A percentile compares a stretch with the other conserved stretches of the same genome.
These are phyloP conservation scores for Fusarium nygamai DNA, from an alignment of 2,329 filamentous ascomycete genomes.

Conservation along the genomic window DNA sequence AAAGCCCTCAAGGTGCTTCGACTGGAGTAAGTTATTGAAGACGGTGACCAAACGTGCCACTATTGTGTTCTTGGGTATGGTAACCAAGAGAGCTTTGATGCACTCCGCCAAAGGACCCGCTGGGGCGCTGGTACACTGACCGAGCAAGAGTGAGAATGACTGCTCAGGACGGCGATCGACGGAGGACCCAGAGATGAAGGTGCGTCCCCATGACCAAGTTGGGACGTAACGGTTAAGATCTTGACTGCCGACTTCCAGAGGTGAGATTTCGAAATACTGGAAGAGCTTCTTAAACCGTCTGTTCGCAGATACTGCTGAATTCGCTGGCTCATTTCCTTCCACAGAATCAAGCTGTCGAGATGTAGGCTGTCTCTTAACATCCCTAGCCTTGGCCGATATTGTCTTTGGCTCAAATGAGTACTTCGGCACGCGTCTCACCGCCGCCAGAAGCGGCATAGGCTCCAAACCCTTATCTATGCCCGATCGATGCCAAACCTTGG, in stretches of 20 bases:
- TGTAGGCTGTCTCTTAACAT: accelerated
- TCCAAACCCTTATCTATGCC: slow-evolving; percentile 21
- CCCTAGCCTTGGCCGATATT: neutral
- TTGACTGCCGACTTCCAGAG: slow-evolving; percentile 28
- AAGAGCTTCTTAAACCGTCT: neutral
- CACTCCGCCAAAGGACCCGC: slow-evolving; percentile 31
- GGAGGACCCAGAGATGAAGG: slow-evolving; percentile 30
- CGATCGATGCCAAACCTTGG: slow-evolving; percentile 28
- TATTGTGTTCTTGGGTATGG: slow-evolving; percentile 26
- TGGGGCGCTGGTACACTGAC: slow-evolving; percentile 37
- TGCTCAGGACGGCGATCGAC: slow-evolving; percentile 35
- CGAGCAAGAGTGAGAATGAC: slow-evolving; percentile 27
- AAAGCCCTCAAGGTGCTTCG: slow-evolving; percentile 27
- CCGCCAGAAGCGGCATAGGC: slow-evolving; percentile 37
- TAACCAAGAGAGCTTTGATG: slow-evolving; percentile 29
- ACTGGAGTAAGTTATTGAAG: slow-evolving; percentile 17
- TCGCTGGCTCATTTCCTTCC: accelerated
- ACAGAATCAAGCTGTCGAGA: neutral
- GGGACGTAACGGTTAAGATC: slow-evolving; percentile 36
- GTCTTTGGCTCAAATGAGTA: slow-evolving; percentile 23
- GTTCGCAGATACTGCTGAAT: accelerated
- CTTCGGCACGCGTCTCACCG: slow-evolving; percentile 29
- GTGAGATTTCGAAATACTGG: slow-evolving; percentile 41
- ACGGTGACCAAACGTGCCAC: slow-evolving; percentile 17
- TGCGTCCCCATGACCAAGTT: slow-evolving; percentile 39